Base-by-base conservation (phyloP, 441 rosid species). In the Capsella rubella region DNA sequence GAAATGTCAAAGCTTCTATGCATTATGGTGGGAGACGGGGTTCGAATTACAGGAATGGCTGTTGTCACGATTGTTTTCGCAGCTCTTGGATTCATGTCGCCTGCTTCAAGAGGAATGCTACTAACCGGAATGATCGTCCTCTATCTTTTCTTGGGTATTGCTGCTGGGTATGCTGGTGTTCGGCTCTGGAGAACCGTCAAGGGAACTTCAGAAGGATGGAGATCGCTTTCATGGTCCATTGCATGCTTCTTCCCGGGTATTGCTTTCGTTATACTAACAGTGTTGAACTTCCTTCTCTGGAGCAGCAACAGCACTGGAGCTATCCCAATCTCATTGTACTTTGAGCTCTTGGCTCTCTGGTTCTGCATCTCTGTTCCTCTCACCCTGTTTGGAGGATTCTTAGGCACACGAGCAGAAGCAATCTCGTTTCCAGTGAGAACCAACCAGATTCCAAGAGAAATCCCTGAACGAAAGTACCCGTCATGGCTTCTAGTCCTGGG, bases 401-500 rank as follows among this genome's bases (percentile, higher is more conserved):
- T 95, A 13, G 99, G 95, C 21, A 86, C 98, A 3, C 74, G 81
- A 53, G 93, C 98, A 13, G 91, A 87, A 78, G 86, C 81, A 57
- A 89, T 95, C 67, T 77, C 83, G 35, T 95, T 82, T 43, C 99
- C 99, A 28, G 93, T 91, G 12, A 77, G 99, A 72, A 92, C 99
- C 68, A 95, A 95, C 84, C 98, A 92, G 86, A 95, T 95, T 50
- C 98, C 96, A n/a, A 81, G 99, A 80, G 98, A 95, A 80, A 92
- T 92, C 69, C 98, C 99, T 46, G 91, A 89, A n/a, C 90, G 90
- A 64, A 95, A 86, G 77, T 92, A 91, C 71, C 98, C 97, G 14
- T 95, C 99, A 6, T 92, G 99, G 99, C 95, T 92, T 67, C 97
- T 95, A 65, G 98, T 95, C 58, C 95, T 95, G 10, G 99, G 99